Evolutionary conservation across 768 basidiomycete species (phyloP), one percentile per base, ranked within the genome.

Genomic region (Asterophora lycoperdoides): DNA sequence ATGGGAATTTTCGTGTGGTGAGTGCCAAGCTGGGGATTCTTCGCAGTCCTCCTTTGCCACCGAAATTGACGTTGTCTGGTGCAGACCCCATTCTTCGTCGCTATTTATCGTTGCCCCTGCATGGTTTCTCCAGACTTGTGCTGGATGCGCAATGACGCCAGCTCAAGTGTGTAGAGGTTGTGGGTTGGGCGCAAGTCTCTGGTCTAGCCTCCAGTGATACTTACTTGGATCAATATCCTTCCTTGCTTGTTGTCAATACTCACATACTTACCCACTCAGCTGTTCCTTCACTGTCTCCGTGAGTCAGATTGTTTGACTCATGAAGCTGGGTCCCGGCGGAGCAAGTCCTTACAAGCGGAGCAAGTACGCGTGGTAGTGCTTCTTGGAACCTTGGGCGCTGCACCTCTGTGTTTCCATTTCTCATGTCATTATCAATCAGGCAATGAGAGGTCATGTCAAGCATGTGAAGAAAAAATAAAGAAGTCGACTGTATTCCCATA

Each of bases 101-200:
- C 2, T 10, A 10, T 29, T 10, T 29, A 44, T 33, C 39, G 45
- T 14, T 43, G 57, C 49, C 52, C 67, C 67, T 69, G 64, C 77
- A 81, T 72, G 60, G 60, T 67, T 64, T 77, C 77, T 81, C 71
- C 78, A 79, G 74, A 79, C 76, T 67, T 64, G 66, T 68, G 78
- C 78, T 72, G 76, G 80, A 68, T 71, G 55, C 53, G 46, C 42
- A 46, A 26, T 45, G 39, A 57, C 56, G 61, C 78, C 76, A 73
- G 80, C 80, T 63, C 68, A 61, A 68, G 75, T 84, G 80, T 85
- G 81, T 66, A 83, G 81, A 75, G 70, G 66, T 69, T 66, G 63
- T 82, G 80, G 54, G 59, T 62, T 59, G 59, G 59, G 56, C 44
- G 39, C 10, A 33, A 41, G 32, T 41, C 32, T 32, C 35, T 46